Percentiles rank a stretch among this genome's conserved stretches.
Conservation (phyloP, 306 rosid genomes). For the Sphenostylis stenocarpa region DNA sequence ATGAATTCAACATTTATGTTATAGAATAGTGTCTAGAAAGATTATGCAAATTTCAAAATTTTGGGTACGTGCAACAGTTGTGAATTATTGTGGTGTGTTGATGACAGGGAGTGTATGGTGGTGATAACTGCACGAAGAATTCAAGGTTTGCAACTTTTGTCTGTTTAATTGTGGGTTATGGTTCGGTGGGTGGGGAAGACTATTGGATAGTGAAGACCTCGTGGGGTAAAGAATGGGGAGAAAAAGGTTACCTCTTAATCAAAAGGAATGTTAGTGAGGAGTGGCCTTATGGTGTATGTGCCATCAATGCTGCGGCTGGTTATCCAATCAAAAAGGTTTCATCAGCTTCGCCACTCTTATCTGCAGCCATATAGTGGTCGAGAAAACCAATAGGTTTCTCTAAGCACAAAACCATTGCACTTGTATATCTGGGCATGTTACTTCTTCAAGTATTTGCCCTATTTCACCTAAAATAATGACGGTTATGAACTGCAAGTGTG, state of each 20-base stretch:
- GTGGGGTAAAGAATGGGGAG: slow-evolving; percentile 39
- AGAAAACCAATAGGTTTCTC: neutral
- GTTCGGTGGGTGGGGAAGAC: slow-evolving; percentile 28
- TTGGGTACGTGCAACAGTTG: neutral
- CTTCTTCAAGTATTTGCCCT: slow-evolving; percentile 8
- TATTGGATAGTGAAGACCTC: slow-evolving; percentile 47
- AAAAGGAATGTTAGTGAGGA: slow-evolving; percentile 24
- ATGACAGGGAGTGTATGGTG: slow-evolving; percentile 34
- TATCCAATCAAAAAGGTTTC: slow-evolving; percentile 20
- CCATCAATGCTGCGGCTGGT: slow-evolving; percentile 19
- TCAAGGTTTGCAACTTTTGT: slow-evolving; percentile 21
- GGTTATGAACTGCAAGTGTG: neutral
- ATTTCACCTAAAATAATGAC: neutral
- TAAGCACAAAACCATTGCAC: neutral
- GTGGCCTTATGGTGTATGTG: slow-evolving; percentile 38
- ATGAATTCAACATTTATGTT: neutral
- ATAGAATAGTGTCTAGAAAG: neutral
- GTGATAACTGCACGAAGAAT: slow-evolving; percentile 23
- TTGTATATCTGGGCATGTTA: neutral
- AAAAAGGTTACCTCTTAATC: slow-evolving; percentile 29
- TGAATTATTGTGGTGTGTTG: neutral
- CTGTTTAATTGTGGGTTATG: slow-evolving; percentile 41
- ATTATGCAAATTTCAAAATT: neutral
- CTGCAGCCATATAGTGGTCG: neutral
- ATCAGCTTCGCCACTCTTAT: neutral